Evolutionary conservation across 2,329 filamentous ascomycete genomes (phyloP).

Genomic region (Podosphaera xanthii): DNA sequence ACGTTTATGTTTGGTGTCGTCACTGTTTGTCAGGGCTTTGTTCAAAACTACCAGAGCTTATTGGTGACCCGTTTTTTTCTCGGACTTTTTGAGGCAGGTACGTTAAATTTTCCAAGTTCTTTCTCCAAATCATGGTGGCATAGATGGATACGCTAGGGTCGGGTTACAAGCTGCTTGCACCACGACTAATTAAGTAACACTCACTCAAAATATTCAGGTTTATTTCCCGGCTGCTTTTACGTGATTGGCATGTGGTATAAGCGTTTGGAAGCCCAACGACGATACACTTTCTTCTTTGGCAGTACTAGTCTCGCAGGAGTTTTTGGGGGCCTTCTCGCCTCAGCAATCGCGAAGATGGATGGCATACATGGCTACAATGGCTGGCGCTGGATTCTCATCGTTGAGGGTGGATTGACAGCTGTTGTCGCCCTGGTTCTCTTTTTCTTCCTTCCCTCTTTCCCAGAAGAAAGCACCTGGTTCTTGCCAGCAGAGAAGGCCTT

Average conservation of each 20-base stretch:
- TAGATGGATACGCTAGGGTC: too few species aligned
- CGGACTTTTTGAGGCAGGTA: constrained; percentile 51
- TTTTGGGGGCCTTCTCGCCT: constrained; percentile 69
- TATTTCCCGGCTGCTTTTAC: constrained; percentile 55
- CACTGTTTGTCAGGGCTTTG: constrained; percentile 16
- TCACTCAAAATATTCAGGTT: constrained; percentile 26
- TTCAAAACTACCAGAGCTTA: constrained; percentile 51
- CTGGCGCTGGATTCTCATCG: constrained; percentile 69
- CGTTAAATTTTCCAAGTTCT: constrained; percentile 26
- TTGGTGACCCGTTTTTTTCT: constrained; percentile 70
- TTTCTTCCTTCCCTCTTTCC: constrained; percentile 52
- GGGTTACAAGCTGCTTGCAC: too few species aligned
- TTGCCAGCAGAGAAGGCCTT: constrained; percentile 43
- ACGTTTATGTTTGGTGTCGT: constrained; percentile 42
- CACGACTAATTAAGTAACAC: too few species aligned
- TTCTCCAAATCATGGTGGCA: too few species aligned
- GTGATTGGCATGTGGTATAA: constrained; percentile 79
- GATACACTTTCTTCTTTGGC: constrained; percentile 86
- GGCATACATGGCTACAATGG: constrained; percentile 41
- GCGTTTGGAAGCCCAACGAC: constrained; percentile 66
- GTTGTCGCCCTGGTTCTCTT: constrained; percentile 37
- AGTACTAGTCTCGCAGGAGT: constrained; percentile 59
- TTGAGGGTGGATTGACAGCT: constrained; percentile 45
- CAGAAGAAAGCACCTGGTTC: constrained; percentile 53
- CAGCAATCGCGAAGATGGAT: constrained; percentile 77